A percentile compares a stretch with the other conserved stretches of the same genome.
phyloP scores from a whole-genome alignment of 352 stramenopile species.

The Phytophthora gonapodyides region DNA sequence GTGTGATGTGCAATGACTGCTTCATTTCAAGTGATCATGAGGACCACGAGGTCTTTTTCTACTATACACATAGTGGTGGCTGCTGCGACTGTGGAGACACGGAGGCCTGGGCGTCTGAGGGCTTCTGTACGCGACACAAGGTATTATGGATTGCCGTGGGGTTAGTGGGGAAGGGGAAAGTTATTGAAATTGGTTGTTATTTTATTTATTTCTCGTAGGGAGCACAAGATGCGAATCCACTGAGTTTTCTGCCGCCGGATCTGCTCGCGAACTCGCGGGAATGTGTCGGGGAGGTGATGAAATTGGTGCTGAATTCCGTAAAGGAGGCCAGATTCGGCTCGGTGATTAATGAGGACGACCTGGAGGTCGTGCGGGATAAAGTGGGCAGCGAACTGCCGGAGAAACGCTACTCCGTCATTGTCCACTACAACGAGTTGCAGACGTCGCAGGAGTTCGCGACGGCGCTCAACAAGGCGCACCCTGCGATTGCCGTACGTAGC shows the following conservation, averaged over 20 bases:
- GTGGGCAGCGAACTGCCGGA: slow-evolving; percentile 56
- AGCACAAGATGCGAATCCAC: slow-evolving; percentile 72
- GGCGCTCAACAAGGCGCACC: slow-evolving; percentile 70
- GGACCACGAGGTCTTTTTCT: slow-evolving; percentile 94
- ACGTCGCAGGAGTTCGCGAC: slow-evolving; percentile 84
- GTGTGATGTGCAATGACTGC: slow-evolving; percentile 98
- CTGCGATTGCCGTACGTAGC: slow-evolving; percentile 60
- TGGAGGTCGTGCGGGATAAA: slow-evolving; percentile 55
- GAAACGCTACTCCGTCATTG: slow-evolving; percentile 86
- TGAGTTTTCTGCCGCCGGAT: slow-evolving; percentile 58
- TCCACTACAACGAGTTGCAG: slow-evolving; percentile 95
- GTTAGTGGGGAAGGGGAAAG: neutral
- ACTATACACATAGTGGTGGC: slow-evolving; percentile 94
- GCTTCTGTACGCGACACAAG: slow-evolving; percentile 96
- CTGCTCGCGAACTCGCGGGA: slow-evolving; percentile 60
- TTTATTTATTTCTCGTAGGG: slow-evolving; percentile 39
- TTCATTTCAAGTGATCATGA: slow-evolving; percentile 96
- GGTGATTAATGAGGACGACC: slow-evolving; percentile 53
- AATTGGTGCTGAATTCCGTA: slow-evolving; percentile 63
- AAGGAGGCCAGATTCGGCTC: slow-evolving; percentile 66
- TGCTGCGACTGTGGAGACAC: slow-evolving; percentile 99
- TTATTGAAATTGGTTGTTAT: slow-evolving; percentile 1
- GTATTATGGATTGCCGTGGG: slow-evolving; percentile 19
- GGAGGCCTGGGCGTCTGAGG: slow-evolving; percentile 94
- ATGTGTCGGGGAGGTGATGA: slow-evolving; percentile 74